These are phyloP conservation scores for Pseudozyma sp. DNA, from an alignment of 1,284 basidiomycete species.

Conservation along the genomic window DNA sequence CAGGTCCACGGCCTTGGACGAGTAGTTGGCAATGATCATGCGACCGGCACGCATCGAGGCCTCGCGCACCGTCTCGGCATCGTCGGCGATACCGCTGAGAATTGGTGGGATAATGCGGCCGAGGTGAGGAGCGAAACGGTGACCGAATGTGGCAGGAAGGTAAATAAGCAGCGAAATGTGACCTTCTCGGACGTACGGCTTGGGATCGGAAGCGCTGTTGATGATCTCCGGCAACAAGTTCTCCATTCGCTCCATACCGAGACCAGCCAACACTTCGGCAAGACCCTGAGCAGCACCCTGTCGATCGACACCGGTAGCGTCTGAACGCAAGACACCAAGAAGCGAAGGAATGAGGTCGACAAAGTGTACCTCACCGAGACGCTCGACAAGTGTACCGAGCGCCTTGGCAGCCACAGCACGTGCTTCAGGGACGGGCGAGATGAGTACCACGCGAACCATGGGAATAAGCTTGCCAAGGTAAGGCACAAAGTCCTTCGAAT, in stretches of 20 bases:
- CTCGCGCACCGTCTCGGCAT: conserved; percentile 88
- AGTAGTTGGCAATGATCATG: conserved; percentile 98
- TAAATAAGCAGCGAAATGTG: conserved; percentile 98
- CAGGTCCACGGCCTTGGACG: conserved; percentile 89
- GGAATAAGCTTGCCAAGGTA: conserved; percentile 90
- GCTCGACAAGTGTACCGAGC: conserved; percentile 95
- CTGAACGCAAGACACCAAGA: conserved; percentile 88
- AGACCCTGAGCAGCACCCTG: conserved; percentile 98
- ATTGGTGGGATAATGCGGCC: conserved; percentile 95
- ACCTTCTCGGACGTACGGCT: conserved; percentile 93
- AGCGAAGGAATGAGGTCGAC: conserved; percentile 93
- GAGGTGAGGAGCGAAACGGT: conserved; percentile 92
- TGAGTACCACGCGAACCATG: conserved; percentile 89
- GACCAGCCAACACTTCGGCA: conserved; percentile 91
- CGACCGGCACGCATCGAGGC: conserved; percentile 98
- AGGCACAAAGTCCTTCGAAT: conserved; percentile 96
- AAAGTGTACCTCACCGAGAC: conserved; percentile 94
- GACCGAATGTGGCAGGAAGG: conserved; percentile 93
- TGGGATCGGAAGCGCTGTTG: conserved; percentile 86
- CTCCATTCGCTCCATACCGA: conserved; percentile 97
- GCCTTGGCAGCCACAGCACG: conserved; percentile 97
- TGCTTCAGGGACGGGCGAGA: conserved; percentile 92
- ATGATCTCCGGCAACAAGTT: conserved; percentile 94
- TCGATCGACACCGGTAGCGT: conserved; percentile 93
- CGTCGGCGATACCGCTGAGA: conserved; percentile 89